Base-by-base conservation (phyloP, 768 basidiomycete species). In the Tylopilus subfusipes region DNA sequence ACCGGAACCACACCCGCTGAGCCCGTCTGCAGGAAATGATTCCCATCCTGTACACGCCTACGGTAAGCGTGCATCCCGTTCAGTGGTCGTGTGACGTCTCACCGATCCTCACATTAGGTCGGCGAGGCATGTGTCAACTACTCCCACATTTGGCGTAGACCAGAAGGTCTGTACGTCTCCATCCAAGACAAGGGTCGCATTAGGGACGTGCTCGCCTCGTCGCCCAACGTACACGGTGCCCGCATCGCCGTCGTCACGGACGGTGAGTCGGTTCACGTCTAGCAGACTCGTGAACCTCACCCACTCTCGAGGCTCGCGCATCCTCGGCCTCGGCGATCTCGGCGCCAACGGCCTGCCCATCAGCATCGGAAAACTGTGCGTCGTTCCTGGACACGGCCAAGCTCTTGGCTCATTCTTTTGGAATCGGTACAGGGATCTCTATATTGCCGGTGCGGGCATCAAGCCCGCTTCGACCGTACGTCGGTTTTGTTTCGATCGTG, bases 171-270 rank as follows among this genome's bases (percentile, higher is more conserved):
- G 56, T 81, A 81, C 62, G 75, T 91, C 60, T 82, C 83, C 21
- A 82, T 86, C 50, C 73, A 82, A 49, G 82, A 88, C 70, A 83
- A 83, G 64, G 87, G 85, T 11, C 77, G 74, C 46, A 82, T 89
- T 56, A 74, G 78, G 21, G 70, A 82, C 27, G 74, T 87, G 38
- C 75, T 89, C 25, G 68, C 74, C 10, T 71, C 75, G 25, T 85
- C 82, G 80, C 76, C 80, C 22, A 67, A 71, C 38, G 68, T 67
- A 36, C 59, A 71, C 48, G 70, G 73, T 12, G 67, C 81, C 3
- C 79, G 85, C 39, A 89, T 91, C 62, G 78, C 84, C 38, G 88
- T 91, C 55, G 87, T 91, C 51, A 90, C 88, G 7, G 88, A 91
- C 64, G 88, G 88, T 72, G 59, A 25, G 62, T 55, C 27, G 27